Evolutionary conservation across 495 filamentous ascomycete genomes (phyloP).

Genomic region (Lasiosphaeria miniovina): DNA sequence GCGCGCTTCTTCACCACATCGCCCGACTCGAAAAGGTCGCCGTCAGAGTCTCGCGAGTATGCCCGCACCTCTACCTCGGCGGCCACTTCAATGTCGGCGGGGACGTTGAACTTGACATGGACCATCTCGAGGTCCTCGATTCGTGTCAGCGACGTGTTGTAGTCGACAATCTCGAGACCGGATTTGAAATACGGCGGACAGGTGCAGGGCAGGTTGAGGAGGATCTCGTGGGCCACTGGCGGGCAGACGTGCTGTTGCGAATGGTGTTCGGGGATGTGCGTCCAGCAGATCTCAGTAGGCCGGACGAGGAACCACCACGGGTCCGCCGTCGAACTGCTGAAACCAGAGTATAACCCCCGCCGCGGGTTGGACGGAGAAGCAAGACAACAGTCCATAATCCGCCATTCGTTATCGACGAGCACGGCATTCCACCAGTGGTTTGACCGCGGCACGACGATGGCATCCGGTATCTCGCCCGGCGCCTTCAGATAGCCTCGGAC

Average conservation of each 20-base stretch:
- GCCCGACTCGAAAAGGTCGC: conserved; percentile 90
- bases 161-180: conserved; percentile 72
- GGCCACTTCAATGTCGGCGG: conserved; percentile 84
- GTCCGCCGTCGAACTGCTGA: conserved; percentile 67
- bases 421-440: conserved; percentile 99
- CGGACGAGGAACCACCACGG: conserved; percentile 87
- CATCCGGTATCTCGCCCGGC: conserved; percentile 79
- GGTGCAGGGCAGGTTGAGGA: conserved; percentile 79
- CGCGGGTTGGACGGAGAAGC: conserved; percentile 86
- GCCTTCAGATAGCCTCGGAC: conserved; percentile 86
- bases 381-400: conserved; percentile 92
- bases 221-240: conserved; percentile 73
- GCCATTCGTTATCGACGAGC: conserved; percentile 90
- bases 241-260: conserved; percentile 92
- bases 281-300: conserved; percentile 87
- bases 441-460: conserved; percentile 68
- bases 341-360: conserved; percentile 70
- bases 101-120: conserved; percentile 82
- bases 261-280: conserved; percentile 81
- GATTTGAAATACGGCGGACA: conserved; percentile 89
- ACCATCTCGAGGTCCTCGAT: conserved; percentile 91
- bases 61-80: conserved; percentile 87
- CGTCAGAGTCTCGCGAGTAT: conserved; percentile 78
- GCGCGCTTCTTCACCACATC: conserved; percentile 82
- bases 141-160: conserved; percentile 80